A percentile compares a stretch with the other conserved stretches of the same genome.
These are phyloP conservation scores for Thoreauomyces humboldtii DNA, from an alignment of 192 early-diverging fungal species.

Conservation along the genomic window DNA sequence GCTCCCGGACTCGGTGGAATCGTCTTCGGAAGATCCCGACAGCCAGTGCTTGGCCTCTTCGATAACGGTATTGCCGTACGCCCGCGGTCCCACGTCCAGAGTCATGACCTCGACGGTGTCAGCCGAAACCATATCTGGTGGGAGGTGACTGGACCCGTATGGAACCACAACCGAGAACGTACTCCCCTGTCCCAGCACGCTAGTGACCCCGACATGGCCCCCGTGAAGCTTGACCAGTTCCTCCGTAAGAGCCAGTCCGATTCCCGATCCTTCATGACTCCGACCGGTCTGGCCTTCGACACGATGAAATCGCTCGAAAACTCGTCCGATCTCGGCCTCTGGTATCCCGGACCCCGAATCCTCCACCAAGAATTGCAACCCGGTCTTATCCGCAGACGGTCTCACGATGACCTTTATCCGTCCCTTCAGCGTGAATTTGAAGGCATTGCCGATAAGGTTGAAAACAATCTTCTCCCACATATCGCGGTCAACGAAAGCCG, in stretches of 20 bases:
- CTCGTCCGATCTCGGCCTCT: slow-evolving; percentile 34
- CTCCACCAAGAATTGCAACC: slow-evolving; percentile 27
- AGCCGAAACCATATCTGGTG: slow-evolving; percentile 33
- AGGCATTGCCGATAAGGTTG: slow-evolving; percentile 56
- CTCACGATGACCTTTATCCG: slow-evolving; percentile 26
- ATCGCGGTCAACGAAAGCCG: slow-evolving; percentile 51
- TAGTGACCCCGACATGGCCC: slow-evolving; percentile 40
- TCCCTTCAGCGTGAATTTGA: slow-evolving; percentile 45
- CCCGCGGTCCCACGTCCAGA: slow-evolving; percentile 28
- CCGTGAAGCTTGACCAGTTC: slow-evolving; percentile 56
- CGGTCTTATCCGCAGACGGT: slow-evolving; percentile 32
- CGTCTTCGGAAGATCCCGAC: slow-evolving; percentile 3
- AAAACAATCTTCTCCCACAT: slow-evolving; percentile 66
- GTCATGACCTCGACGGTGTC: slow-evolving; percentile 10
- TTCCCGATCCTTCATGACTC: slow-evolving; percentile 59
- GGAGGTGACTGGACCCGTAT: slow-evolving; percentile 46
- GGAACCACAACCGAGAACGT: slow-evolving; percentile 52
- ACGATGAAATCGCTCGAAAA: slow-evolving; percentile 63
- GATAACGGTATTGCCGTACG: slow-evolving; percentile 21
- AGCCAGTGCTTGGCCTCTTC: slow-evolving; percentile 28
- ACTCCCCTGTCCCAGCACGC: slow-evolving; percentile 43
- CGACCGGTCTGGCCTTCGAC: slow-evolving; percentile 53
- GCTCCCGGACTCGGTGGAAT: neutral
- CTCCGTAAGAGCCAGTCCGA: slow-evolving; percentile 54
- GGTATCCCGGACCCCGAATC: slow-evolving; percentile 57